Evolutionary conservation across 1,139 yeast species (phyloP), one percentile per base, ranked within the genome.

Genomic region (Lodderomyces beijingensis): DNA sequence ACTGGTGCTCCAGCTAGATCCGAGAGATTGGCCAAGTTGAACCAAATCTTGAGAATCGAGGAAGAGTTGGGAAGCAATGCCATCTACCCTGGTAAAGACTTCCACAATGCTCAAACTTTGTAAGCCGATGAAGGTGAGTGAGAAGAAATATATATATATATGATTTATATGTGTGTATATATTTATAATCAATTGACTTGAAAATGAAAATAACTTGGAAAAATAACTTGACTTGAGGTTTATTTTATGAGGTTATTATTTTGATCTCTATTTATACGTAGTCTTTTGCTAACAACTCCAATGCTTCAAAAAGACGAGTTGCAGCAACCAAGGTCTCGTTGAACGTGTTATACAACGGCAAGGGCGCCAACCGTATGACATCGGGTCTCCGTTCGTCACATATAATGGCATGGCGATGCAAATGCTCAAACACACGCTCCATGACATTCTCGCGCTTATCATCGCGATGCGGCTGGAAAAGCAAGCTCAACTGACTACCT

Each of bases 1-100:
- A 84, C 96, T 53, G 97, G 97, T 81, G 96, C 97, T 61, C 96
- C 96, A 63, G 95, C 96, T 53, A 87, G 97, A 78, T 86, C 96
- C 50, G 97, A 89, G 77, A 88, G 97, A 80, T 81, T 89, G 68
- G 96, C 96, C 64, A 89, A 89, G 77, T 82, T 82, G 69, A 84
- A 84, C 81, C 94, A 88, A 77, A 82, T 89, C 69, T 79, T 89
- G 67, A 86, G 96, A 76, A 89, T 89, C 57, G 96, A 89, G 78
- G 95, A 89, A 74, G 87, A 83, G 73, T 83, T 89, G 61, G 96
- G 96, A 61, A 87, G 77, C 78, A 86, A 86, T 76, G 95, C 95
- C 49, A 61, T 86, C 64, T 89, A 77, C 74, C 95, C 96, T 45
- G 97, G 97, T 66, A 77, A 73, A 61, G 70, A 82, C 67, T 88